These are phyloP conservation scores for Boletus reticuloceps DNA, from an alignment of 768 basidiomycete genomes.

Conservation along the genomic window DNA sequence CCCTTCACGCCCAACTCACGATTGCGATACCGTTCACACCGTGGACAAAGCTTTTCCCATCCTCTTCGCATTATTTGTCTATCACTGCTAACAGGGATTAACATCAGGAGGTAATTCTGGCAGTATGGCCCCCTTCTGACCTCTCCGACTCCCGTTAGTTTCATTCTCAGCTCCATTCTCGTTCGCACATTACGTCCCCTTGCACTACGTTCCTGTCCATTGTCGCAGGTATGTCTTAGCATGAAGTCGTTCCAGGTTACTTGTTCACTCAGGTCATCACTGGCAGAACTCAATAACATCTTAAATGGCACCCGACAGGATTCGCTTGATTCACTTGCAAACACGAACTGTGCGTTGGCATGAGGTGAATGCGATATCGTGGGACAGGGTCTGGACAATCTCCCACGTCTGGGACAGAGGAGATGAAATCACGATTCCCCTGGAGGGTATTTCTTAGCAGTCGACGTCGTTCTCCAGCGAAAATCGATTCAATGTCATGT, in stretches of 20 bases:
- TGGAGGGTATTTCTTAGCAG: background rate
- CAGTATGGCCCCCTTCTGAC: no score
- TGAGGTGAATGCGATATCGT: background rate
- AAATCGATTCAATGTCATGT: constrained; percentile 2
- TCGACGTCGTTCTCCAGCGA: constrained; percentile 4
- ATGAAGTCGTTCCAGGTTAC: background rate
- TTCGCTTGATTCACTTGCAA: constrained; percentile 3
- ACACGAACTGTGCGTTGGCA: background rate
- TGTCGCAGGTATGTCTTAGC: background rate
- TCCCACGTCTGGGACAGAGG: constrained; percentile 8
- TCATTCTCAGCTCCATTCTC: background rate
- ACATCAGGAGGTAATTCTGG: no score
- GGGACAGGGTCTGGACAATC: constrained; percentile 9
- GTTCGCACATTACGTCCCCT: background rate
- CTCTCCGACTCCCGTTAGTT: no score
- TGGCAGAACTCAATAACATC: background rate
- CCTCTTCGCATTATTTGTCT: no score
- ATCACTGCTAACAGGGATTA: no score
- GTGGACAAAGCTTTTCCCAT: no score
- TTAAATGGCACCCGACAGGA: background rate
- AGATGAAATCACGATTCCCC: background rate
- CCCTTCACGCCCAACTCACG: no score
- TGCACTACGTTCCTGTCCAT: background rate
- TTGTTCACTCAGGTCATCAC: background rate
- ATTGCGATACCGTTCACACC: no score